These are phyloP conservation scores for Neofusicoccum parvum DNA, from an alignment of 2,329 filamentous ascomycete species.

Conservation along the genomic window DNA sequence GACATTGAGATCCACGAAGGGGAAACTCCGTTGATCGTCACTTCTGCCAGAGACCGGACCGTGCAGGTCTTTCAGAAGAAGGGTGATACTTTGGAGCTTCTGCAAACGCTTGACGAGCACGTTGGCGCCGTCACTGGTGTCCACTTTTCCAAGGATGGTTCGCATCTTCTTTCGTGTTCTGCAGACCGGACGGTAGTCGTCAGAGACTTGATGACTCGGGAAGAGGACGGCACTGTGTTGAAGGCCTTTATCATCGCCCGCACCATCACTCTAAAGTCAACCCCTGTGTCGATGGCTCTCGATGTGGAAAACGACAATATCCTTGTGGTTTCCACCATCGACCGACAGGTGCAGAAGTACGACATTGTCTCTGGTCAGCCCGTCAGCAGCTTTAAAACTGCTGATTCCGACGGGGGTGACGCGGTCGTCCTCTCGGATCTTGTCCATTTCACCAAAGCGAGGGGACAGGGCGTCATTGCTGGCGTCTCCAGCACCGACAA, in stretches of 20 bases:
- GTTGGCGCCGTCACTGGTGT: slow-evolving; percentile 80
- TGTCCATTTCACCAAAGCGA: slow-evolving; percentile 59
- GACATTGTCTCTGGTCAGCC: slow-evolving; percentile 69
- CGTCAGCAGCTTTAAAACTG: slow-evolving; percentile 75
- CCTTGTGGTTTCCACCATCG: slow-evolving; percentile 63
- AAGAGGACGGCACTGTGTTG: slow-evolving; percentile 59
- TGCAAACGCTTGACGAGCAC: slow-evolving; percentile 92
- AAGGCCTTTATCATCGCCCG: slow-evolving; percentile 77
- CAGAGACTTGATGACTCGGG: slow-evolving; percentile 73
- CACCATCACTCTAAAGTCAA: slow-evolving; percentile 80
- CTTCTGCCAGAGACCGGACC: slow-evolving; percentile 86
- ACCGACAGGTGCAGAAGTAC: slow-evolving; percentile 62
- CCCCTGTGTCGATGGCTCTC: slow-evolving; percentile 81
- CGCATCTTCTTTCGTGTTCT: slow-evolving; percentile 79
- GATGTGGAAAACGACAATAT: slow-evolving; percentile 61
- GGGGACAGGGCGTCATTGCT: slow-evolving; percentile 69
- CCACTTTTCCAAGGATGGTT: slow-evolving; percentile 71
- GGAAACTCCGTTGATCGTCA: slow-evolving; percentile 70
- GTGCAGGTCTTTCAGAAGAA: slow-evolving; percentile 78
- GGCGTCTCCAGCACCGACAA: slow-evolving; percentile 96
- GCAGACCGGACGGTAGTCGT: slow-evolving; percentile 85
- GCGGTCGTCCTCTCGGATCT: slow-evolving; percentile 82
- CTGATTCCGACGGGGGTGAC: slow-evolving; percentile 78
- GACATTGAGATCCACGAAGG: slow-evolving; percentile 74
- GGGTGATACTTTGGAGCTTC: slow-evolving; percentile 66